Evolutionary conservation across 1,284 basidiomycete species (phyloP).

Genomic region (Gomphus bonarii): DNA sequence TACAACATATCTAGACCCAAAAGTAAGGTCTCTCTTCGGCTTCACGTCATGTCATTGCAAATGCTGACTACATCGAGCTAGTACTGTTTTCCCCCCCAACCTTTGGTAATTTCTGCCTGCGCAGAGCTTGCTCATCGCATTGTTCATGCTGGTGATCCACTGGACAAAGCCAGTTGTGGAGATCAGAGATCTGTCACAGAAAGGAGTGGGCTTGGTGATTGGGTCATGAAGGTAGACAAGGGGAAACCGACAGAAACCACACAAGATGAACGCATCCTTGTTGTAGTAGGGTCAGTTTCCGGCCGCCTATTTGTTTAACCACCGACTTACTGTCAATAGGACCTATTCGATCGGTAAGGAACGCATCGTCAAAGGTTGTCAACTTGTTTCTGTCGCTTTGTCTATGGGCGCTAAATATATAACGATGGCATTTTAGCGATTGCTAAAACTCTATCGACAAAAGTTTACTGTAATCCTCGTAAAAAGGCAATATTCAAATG

Average conservation of each 20-base stretch:
- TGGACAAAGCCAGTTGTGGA: constrained; percentile 13
- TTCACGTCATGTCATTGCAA: background rate
- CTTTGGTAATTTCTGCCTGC: constrained; percentile 86
- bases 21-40: constrained; percentile 30
- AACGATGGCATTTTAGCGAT: constrained; percentile 43
- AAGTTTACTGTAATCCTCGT: constrained; percentile 82
- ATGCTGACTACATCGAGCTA: constrained; percentile 21
- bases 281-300: constrained; percentile 67
- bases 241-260: constrained; percentile 20
- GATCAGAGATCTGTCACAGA: background rate
- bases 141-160: constrained; percentile 30
- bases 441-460: constrained; percentile 72
- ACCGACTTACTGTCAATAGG: constrained; percentile 26
- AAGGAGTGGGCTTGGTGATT: constrained; percentile 20
- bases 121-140: constrained; percentile 68
- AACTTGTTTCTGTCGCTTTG: background rate
- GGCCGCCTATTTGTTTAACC: background rate
- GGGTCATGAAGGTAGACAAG: constrained; percentile 25
- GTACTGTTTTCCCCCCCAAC: constrained; percentile 94
- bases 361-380: constrained; percentile 82
- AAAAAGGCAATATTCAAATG: constrained; percentile 77
- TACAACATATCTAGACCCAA: constrained; percentile 92
- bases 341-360: constrained; percentile 98
- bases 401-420: background rate
- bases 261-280: constrained; percentile 35